Conservation (phyloP, 306 rosid genomes). For the Gastrolobium bilobum region DNA sequence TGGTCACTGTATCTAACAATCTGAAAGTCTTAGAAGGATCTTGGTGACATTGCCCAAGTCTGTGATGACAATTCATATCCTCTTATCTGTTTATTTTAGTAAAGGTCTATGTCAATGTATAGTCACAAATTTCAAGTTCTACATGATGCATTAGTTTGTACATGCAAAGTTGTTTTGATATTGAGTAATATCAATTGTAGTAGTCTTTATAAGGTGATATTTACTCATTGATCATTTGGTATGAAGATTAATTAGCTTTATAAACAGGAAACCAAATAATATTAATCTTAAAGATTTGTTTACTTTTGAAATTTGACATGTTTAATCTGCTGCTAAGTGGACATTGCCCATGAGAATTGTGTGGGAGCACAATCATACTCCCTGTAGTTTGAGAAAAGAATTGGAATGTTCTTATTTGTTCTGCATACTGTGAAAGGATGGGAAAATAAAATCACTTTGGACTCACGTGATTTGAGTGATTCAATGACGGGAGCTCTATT, state of each 20-base stretch:
- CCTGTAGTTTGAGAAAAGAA: neutral
- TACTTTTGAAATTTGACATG: neutral
- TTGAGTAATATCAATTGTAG: neutral
- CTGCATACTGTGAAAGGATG: neutral
- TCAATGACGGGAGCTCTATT: neutral
- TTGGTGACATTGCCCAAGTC: neutral
- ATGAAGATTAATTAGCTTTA: neutral
- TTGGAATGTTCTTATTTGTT: neutral
- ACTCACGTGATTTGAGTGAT: neutral
- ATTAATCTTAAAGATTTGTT: neutral
- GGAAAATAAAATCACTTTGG: neutral
- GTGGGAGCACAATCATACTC: neutral
- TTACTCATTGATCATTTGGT: neutral
- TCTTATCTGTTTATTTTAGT: neutral
- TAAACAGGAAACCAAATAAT: neutral
- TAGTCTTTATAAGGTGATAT: slow-evolving; percentile 2
- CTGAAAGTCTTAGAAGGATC: neutral
- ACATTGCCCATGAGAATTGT: neutral
- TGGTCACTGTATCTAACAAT: slow-evolving; percentile 4
- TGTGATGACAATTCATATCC: neutral
- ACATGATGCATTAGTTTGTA: neutral
- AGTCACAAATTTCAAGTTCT: neutral
- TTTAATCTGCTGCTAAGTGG: neutral
- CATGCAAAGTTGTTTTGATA: neutral
- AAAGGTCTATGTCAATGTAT: neutral